Evolutionary conservation across 495 filamentous ascomycete genomes (phyloP), one percentile per base, ranked within the genome.

Genomic region (Echria macrotheca): DNA sequence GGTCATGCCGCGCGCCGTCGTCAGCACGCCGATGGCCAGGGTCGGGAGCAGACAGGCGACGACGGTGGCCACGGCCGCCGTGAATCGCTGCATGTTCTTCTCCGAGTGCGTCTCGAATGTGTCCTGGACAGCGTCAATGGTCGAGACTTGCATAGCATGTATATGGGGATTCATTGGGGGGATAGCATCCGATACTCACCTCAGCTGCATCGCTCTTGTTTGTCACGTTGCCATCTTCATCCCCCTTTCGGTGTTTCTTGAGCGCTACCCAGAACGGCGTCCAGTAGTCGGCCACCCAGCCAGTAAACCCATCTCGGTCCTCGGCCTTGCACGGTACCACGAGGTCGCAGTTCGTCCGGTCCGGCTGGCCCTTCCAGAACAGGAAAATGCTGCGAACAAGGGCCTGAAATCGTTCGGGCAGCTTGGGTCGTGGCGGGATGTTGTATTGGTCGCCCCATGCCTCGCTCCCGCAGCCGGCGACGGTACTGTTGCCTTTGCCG

Each of bases 11-110:
- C 50, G 28, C 2, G 53, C 47, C 12, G 42, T 55, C n/a, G 48
- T 51, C 22, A 59, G 39, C 8, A 59, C 24, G 39, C 36, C 36
- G 25, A 59, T 59, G 3, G 56, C 56, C 9, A 45, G 35, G 12
- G 44, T 56, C 5, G 56, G 56, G 3, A 59, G 44, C 28, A 59
- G 28, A 38, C 52, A 59, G 7, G 56, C 56, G 0, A 53, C 45
- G 10, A 56, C 42, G 2, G 53, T 59, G n/a, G 45, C 17, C 3
- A 59, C 28, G 11, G 22, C 23, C 12, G 52, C 44, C 9, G 56
- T 56, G 26, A 53, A 43, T 14, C n/a, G 9, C 9, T 21, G 38
- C 47, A 58, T 55, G 17, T 24, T 28, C 14, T 23, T 49, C 18
- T 44, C 45, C 8, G 43, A 32, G 33, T 57, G 49, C 1, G 22